Conservation (phyloP, 805 yeast species). For the Pachysolen tannophilus region DNA sequence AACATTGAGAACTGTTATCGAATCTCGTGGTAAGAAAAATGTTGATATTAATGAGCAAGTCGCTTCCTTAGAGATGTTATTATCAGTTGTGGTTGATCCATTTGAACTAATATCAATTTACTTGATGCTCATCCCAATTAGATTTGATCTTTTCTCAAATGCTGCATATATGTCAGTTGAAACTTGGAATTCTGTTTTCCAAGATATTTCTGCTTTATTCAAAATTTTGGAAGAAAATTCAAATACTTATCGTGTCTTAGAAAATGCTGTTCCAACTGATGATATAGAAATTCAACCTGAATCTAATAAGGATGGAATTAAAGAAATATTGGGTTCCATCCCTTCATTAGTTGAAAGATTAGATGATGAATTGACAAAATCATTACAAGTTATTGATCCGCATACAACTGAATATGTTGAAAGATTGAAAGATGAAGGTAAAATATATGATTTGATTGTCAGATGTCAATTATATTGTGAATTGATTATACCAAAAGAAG, state of each 20-base stretch:
- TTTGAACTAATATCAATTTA: slow-evolving; percentile 76
- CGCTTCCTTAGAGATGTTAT: slow-evolving; percentile 54
- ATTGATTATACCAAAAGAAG: slow-evolving; percentile 38
- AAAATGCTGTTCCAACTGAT: slow-evolving; percentile 61
- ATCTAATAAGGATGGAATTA: slow-evolving; percentile 54
- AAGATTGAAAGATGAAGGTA: slow-evolving; percentile 81
- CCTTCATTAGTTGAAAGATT: slow-evolving; percentile 85
- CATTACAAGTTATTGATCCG: slow-evolving; percentile 85
- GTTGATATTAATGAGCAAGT: slow-evolving; percentile 80
- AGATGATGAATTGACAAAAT: slow-evolving; percentile 88
- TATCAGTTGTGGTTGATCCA: slow-evolving; percentile 41
- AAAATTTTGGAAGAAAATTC: slow-evolving; percentile 58
- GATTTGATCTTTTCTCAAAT: slow-evolving; percentile 72
- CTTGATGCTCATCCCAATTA: slow-evolving; percentile 75
- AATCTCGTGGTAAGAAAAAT: slow-evolving; percentile 93
- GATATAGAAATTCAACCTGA: slow-evolving; percentile 69
- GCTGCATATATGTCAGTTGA: slow-evolving; percentile 67
- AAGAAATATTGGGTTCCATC: slow-evolving; percentile 75
- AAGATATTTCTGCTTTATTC: slow-evolving; percentile 56
- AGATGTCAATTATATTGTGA: slow-evolving; percentile 86
- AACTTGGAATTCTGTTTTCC: slow-evolving; percentile 69
- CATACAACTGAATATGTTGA: slow-evolving; percentile 91
- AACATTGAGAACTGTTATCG: slow-evolving; percentile 66
- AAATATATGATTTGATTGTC: slow-evolving; percentile 66
- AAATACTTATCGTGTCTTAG: slow-evolving; percentile 59